These are phyloP conservation scores for Metschnikowia kofuensis DNA, from an alignment of 805 yeast species.

Conservation along the genomic window DNA sequence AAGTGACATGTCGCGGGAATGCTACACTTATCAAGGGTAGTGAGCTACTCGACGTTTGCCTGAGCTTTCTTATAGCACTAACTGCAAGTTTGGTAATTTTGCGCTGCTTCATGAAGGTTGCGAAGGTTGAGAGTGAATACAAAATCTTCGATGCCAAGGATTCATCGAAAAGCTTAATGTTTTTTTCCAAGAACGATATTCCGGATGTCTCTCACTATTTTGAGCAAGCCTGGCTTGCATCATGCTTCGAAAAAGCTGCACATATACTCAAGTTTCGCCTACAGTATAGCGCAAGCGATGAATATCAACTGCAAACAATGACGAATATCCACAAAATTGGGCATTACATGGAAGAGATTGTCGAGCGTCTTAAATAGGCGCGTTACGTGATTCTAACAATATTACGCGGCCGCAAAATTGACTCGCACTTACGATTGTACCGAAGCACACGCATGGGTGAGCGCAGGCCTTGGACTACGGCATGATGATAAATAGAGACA, in stretches of 20 bases:
- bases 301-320: slow-evolving; percentile 14
- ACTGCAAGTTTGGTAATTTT: slow-evolving; percentile 20
- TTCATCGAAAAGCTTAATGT: background rate
- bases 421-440: too few species aligned
- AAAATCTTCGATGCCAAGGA: background rate
- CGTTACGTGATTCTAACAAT: background rate
- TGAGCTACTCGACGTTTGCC: slow-evolving; percentile 15
- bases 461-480: background rate
- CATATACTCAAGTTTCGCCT: slow-evolving; percentile 5
- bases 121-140: slow-evolving; percentile 3
- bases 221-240: slow-evolving; percentile 3
- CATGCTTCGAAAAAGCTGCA: slow-evolving; percentile 7
- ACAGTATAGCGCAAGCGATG: slow-evolving; percentile 6
- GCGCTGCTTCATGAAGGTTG: slow-evolving; percentile 12
- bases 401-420: background rate
- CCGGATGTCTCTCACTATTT: background rate
- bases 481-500: background rate
- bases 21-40: slow-evolving; percentile 22
- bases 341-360: slow-evolving; percentile 20
- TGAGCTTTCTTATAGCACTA: slow-evolving; percentile 18
- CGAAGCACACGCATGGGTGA: background rate
- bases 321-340: slow-evolving; percentile 19
- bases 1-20: background rate
- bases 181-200: background rate
- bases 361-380: slow-evolving; percentile 4